phyloP scores from a whole-genome alignment of 495 filamentous ascomycete genomes.

The Penicillium antarcticum region DNA sequence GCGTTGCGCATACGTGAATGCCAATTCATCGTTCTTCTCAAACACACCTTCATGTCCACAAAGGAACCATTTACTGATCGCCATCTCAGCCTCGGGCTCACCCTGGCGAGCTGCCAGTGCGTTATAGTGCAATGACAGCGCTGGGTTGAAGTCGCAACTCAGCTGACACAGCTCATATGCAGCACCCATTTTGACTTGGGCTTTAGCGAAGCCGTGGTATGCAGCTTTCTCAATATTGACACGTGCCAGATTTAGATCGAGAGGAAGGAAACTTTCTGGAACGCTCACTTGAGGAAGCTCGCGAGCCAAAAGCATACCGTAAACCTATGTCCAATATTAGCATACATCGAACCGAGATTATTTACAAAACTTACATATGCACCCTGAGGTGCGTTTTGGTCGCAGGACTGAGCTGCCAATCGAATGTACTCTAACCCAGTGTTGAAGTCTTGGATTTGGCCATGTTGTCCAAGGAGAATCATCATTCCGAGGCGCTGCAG shows the following conservation, averaged over 20 bases:
- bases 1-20: conserved; percentile 84
- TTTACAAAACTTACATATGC: conserved; percentile 63
- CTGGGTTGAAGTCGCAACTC: conserved; percentile 91
- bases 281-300: conserved; percentile 86
- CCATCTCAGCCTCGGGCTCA: conserved; percentile 89
- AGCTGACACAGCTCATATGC: conserved; percentile 93
- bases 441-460: conserved; percentile 75
- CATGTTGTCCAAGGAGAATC: conserved; percentile 89
- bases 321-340: conserved; percentile 52
- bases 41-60: conserved; percentile 91
- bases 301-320: conserved; percentile 88
- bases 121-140: conserved; percentile 91
- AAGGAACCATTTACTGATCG: conserved; percentile 97
- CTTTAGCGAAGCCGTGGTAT: conserved; percentile 94
- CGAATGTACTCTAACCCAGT: conserved; percentile 78
- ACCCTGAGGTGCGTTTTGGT: conserved; percentile 96
- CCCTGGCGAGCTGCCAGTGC: conserved; percentile 86
- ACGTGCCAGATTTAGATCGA: conserved; percentile 70
- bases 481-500: conserved; percentile 87
- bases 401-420: conserved; percentile 78
- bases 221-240: conserved; percentile 95
- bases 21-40: conserved; percentile 90
- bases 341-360: background rate
- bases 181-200: conserved; percentile 94
- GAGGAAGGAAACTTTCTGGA: conserved; percentile 69